These are phyloP conservation scores for Pseudogymnoascus sp. DNA, from an alignment of 2,329 filamentous ascomycete species.

Conservation along the genomic window DNA sequence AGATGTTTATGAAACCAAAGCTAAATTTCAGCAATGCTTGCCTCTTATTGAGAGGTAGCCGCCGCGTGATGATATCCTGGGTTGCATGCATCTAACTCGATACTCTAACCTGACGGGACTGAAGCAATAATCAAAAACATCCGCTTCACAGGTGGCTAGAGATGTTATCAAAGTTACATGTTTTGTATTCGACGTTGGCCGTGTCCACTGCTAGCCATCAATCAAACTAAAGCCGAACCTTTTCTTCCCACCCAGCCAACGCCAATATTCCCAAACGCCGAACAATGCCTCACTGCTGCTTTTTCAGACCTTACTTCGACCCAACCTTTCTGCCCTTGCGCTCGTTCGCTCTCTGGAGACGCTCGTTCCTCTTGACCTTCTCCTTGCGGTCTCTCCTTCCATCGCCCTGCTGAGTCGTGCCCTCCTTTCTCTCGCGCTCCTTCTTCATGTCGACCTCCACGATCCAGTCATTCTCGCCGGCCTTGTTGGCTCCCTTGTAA, in stretches of 20 bases:
- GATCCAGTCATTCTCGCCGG: conserved; percentile 74
- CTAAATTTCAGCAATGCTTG: neutral
- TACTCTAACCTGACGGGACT: neutral
- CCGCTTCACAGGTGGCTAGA: neutral
- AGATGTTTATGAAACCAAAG: conserved; percentile 1
- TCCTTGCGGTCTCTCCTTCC: conserved; percentile 59
- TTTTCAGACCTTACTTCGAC: neutral
- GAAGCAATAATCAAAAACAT: neutral
- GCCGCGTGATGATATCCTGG: neutral
- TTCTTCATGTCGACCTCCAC: conserved; percentile 82
- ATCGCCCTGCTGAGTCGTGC: conserved; percentile 51
- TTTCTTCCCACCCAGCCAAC: conserved; percentile 7
- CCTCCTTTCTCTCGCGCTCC: conserved; percentile 54
- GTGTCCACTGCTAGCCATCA: conserved; percentile 5
- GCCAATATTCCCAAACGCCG: conserved; percentile 8
- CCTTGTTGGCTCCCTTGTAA: conserved; percentile 84
- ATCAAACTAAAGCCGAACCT: conserved; percentile 7
- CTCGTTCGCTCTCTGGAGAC: conserved; percentile 59
- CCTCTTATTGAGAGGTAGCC: neutral
- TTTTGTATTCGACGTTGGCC: conserved; percentile 6
- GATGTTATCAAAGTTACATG: conserved; percentile 2
- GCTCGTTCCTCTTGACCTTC: conserved; percentile 61
- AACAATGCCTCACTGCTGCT: conserved; percentile 2
- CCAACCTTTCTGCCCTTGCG: conserved; percentile 33
- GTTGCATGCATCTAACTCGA: neutral